These are phyloP conservation scores for Eucalyptus urophylla DNA, from an alignment of 345 rosid species.

Conservation along the genomic window DNA sequence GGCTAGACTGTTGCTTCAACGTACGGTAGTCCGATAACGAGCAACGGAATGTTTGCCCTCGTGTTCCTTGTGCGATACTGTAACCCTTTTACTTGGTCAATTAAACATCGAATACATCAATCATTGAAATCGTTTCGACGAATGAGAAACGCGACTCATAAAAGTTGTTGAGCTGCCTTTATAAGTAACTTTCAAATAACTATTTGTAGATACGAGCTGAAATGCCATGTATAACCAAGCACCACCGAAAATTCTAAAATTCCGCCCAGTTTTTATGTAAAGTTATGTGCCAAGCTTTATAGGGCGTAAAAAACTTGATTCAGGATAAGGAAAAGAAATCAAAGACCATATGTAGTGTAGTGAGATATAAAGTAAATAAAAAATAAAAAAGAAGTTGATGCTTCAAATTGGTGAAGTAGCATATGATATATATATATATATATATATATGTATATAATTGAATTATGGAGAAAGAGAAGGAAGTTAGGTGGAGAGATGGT, in stretches of 20 bases:
- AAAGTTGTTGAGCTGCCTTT: background rate
- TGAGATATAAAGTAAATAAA: background rate
- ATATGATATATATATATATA: background rate
- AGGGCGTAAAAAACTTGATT: background rate
- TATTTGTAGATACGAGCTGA: accelerated
- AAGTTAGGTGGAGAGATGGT: background rate
- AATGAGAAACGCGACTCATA: background rate
- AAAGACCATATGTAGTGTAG: background rate
- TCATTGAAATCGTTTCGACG: background rate
- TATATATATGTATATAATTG: background rate
- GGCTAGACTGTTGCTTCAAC: accelerated
- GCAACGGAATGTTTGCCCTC: background rate
- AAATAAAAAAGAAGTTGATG: background rate
- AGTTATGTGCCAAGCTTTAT: background rate
- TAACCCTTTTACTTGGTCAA: background rate
- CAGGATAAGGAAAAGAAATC: background rate
- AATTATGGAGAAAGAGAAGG: background rate
- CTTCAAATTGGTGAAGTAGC: background rate
- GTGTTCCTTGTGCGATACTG: too few species aligned
- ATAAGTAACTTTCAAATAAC: background rate
- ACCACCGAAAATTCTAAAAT: accelerated
- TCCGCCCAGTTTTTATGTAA: accelerated
- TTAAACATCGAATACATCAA: background rate
- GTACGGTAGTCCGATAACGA: background rate
- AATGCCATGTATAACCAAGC: accelerated